phyloP scores from a whole-genome alignment of 2,329 filamentous ascomycete species.

The Coniochaeta sp. region DNA sequence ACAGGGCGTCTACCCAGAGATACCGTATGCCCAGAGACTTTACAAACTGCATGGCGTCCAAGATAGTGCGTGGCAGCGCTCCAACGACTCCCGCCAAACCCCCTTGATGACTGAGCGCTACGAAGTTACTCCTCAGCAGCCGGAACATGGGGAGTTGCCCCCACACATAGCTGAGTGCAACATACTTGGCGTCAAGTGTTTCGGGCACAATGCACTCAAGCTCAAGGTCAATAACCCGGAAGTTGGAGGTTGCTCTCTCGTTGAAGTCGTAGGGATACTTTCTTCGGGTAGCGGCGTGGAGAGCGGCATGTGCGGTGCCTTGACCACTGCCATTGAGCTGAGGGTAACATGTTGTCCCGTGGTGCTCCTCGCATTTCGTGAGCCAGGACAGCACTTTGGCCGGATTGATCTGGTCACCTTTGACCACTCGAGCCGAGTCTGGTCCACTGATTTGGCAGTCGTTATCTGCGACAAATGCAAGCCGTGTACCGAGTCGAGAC shows the following conservation, averaged over 20 bases:
- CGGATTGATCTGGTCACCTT: not conserved
- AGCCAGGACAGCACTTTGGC: not conserved
- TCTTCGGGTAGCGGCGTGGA: not conserved
- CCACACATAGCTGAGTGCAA: conserved; percentile 13
- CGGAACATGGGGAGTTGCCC: conserved; percentile 2
- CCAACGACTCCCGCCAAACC: not conserved
- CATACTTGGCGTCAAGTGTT: conserved; percentile 1
- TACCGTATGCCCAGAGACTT: conserved; percentile 7
- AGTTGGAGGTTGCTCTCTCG: not conserved
- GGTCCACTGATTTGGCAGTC: not conserved
- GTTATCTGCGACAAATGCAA: not conserved
- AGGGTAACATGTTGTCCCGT: not conserved
- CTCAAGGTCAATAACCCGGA: not conserved
- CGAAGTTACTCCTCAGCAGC: not conserved
- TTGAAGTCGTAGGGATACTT: not conserved
- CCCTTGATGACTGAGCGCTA: not conserved
- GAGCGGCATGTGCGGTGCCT: not conserved
- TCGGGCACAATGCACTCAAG: not conserved
- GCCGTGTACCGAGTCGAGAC: not conserved
- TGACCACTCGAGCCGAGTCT: not conserved
- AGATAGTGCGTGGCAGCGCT: conserved; percentile 4
- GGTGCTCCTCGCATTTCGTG: not conserved
- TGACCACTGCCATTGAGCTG: not conserved
- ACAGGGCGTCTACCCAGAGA: conserved; percentile 14
- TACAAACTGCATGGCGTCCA: conserved; percentile 8